Conservation (phyloP, 495 filamentous ascomycete species). For the Rostrohypoxylon terebratum region DNA sequence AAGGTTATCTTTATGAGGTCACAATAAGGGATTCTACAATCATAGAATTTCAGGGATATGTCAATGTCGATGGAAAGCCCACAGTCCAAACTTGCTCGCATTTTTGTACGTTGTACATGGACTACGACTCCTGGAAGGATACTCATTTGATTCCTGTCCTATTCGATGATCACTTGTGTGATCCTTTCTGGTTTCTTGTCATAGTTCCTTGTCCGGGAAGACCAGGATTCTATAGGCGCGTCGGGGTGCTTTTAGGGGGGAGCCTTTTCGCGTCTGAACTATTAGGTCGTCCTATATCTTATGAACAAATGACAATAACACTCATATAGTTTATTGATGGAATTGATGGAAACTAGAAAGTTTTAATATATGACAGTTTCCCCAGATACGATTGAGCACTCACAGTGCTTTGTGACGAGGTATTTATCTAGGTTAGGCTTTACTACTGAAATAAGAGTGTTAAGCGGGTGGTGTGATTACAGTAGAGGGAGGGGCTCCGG, state of each 20-base stretch:
- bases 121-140: background rate
- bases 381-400: background rate
- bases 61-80: background rate
- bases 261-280: background rate
- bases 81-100: no score
- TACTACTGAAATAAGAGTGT: background rate
- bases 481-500: no score
- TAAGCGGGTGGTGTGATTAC: background rate
- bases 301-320: constrained; percentile 8
- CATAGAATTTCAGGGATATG: background rate
- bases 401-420: background rate
- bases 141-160: background rate
- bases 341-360: no score
- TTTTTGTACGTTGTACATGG: no score
- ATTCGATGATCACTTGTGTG: background rate
- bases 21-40: background rate
- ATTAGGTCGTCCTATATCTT: no score
- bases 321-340: background rate
- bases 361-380: no score
- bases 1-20: background rate
- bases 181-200: background rate
- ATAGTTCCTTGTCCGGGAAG: constrained; percentile 2
- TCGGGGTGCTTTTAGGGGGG: background rate
- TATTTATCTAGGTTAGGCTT: no score
- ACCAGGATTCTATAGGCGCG: constrained; percentile 15